Evolutionary conservation across 345 rosid species (phyloP), one percentile per base, ranked within the genome.

Genomic region (Salix suchowensis): DNA sequence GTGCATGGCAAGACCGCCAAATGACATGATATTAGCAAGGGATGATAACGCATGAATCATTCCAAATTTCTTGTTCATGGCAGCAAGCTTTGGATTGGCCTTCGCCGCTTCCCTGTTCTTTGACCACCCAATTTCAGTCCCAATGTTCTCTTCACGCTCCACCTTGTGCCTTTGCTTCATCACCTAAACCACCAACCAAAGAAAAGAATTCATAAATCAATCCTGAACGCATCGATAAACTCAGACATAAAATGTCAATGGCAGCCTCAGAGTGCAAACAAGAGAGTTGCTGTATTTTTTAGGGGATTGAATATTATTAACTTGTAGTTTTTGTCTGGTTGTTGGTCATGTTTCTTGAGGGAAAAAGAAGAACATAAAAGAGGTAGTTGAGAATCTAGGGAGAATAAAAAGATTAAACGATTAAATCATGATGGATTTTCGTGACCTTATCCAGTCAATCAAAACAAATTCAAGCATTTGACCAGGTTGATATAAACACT

Each of bases 141-240:
- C 99, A 39, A 93, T 86, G 80, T 89, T 88, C 70, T 82, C 78
- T 44, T 93, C 99, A 60, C 87, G 92, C 86, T 96, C 99, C 46
- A 96, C 89, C 83, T 91, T 96, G 85, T 96, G 99, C 80, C 99
- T 93, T 86, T 96, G 91, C 86, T 88, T 96, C 99, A 96, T 96
- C 94, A 93, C 89, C 99, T 93, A 78, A 72, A 73, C 39, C 76
- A 81, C 30, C 44, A 75, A 72, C 18, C 12, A 24, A 64, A 54
- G 16, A 65, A 24, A 9, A 78, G 34, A 65, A 67, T 34, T 58
- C 48, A 39, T 50, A 66, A 12, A 65, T 62, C 30, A 13, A 44
- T 10, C 66, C 34, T 54, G n/a, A 18, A 32, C 8, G 36, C n/a
- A 39, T 26, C 4, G 1, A 50, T 18, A 66, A 73, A 75, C 74